A percentile compares a stretch with the other conserved stretches of the same genome.
phyloP scores from a whole-genome alignment of 2,329 filamentous ascomycete genomes.

The Fusarium azukiicola region DNA sequence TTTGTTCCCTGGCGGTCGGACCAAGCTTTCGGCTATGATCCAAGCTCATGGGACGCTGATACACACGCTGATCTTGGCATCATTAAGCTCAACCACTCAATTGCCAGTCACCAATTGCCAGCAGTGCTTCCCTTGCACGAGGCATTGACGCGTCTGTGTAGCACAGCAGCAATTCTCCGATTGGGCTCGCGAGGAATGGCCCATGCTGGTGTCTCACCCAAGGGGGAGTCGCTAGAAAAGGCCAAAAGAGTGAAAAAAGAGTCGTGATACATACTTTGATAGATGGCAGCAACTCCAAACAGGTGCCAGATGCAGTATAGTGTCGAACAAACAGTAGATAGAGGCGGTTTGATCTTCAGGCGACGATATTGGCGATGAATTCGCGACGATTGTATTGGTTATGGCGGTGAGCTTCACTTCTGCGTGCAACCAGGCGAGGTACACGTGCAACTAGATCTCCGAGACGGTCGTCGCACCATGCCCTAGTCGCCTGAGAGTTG shows the following conservation, averaged over 20 bases:
- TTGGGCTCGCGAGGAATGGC: not conserved
- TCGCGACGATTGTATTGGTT: slow-evolving; percentile 4
- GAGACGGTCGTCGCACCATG: not conserved
- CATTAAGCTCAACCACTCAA: slow-evolving; percentile 11
- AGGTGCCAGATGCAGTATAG: not conserved
- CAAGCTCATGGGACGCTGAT: not conserved
- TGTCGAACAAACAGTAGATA: not conserved
- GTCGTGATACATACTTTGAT: slow-evolving; percentile 7
- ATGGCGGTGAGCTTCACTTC: slow-evolving; percentile 7
- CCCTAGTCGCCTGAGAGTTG: not conserved
- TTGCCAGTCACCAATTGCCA: not conserved
- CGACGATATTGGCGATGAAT: not conserved
- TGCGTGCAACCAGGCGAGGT: not conserved
- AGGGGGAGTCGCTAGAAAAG: not conserved
- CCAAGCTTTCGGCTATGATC: not conserved
- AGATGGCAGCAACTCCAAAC: not conserved
- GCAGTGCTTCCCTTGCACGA: not conserved
- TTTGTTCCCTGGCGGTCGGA: not conserved
- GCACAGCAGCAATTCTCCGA: not conserved
- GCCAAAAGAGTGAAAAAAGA: not conserved
- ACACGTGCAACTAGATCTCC: slow-evolving; percentile 3
- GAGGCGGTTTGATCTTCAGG: not conserved
- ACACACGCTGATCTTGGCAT: not conserved
- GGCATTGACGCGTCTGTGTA: not conserved
- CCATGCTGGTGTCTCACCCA: slow-evolving; percentile 16